Evolutionary conservation across 2,329 filamentous ascomycete species (phyloP), one percentile per base, ranked within the genome.

Genomic region (Plenodomus lindquistii): DNA sequence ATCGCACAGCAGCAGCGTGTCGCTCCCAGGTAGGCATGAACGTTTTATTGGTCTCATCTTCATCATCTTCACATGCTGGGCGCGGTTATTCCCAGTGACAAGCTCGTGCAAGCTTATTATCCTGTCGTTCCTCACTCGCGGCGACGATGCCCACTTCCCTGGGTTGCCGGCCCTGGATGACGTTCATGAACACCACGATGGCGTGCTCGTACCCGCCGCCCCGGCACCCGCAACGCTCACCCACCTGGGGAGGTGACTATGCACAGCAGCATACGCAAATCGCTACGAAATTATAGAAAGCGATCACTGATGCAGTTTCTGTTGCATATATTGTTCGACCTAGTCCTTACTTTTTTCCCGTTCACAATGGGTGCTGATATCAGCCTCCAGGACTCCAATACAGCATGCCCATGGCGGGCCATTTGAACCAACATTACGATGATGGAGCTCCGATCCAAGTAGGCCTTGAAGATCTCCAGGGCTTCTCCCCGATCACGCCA

Each of bases 391-490:
- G 55, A 50, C 43, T 67, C 29, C 59, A 54, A 40, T 68, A 66
- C 53, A 60, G 64, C 46, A 49, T 63, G 45, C 55, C 54, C 36
- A 67, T 70, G 66, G 60, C 63, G 43, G 56, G 55, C 46, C 57
- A 65, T 38, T 45, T 64, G 17, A 50, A 55, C 29, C 57, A 62
- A 37, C 56, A 54, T 35, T 62, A 60, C 52, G 66, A 69, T 18
- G 54, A 57, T 42, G 59, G 59, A 24, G 54, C 47, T 37, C 48
- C 62, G 13, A 59, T 63, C 24, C 46, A 55, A 21, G 40, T 55
- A 15, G 51, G 51, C 27, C 52, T 69, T 40, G 68, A 71, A 44
- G 64, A 68, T n/a, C 54, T 69, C 15, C 56, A 58, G 34, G 56
- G 57, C 40, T 63, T 69, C 21, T 69, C 67, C 10, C 52, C 63